Base-by-base conservation (phyloP, 2,329 filamentous ascomycete species). In the Ophiocordyceps polyrhachis-furcata region DNA sequence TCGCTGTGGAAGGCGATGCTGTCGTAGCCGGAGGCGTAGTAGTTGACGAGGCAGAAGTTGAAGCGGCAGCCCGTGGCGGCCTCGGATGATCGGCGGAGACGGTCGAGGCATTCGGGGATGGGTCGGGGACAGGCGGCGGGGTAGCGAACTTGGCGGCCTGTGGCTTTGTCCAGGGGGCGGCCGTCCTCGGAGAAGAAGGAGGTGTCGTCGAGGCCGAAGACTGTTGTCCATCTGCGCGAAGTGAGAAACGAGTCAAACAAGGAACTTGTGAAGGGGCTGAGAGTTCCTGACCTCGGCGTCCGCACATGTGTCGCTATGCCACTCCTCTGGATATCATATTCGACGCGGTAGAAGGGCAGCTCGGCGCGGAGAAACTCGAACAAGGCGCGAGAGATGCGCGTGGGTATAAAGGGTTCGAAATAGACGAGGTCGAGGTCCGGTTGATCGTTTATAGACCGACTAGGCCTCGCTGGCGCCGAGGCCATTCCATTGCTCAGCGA, bases 41-140 rank as follows among this genome's bases (percentile, higher is more conserved):
- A 89, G 55, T 89, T 89, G 5, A 89, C 81, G 1, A 89, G 69
- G 48, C 79, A 83, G 56, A 88, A 85, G 56, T 89, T 89, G 62
- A 81, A 89, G 1, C 56, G 69, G 53, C 74, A 73, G n/a, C 69
- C 70, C 1, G 80, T 83, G 0, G 74, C 73, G 5, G 69, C 67
- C 58, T 89, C 81, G 1, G 81, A 76, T 11, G 75, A 67, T 31
- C 59, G 62, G 11, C 77, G 72, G 8, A 89, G 67, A 6, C 68
- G 59, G 37, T 83, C 73, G 0, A 89, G 69, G 52, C 81, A 86
- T 45, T 71, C 62, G 0, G 83, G 83, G 1, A 88, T 73, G 1
- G 82, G 83, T 0, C 83, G 71, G 0, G 83, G 83, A 0, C 63
- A 59, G 51, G 75, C 79, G 41, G 60, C 62, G 20, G 61, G 54